Base-by-base conservation (phyloP, 1,139 yeast genomes). In the Sugiyamaella neomexicana region DNA sequence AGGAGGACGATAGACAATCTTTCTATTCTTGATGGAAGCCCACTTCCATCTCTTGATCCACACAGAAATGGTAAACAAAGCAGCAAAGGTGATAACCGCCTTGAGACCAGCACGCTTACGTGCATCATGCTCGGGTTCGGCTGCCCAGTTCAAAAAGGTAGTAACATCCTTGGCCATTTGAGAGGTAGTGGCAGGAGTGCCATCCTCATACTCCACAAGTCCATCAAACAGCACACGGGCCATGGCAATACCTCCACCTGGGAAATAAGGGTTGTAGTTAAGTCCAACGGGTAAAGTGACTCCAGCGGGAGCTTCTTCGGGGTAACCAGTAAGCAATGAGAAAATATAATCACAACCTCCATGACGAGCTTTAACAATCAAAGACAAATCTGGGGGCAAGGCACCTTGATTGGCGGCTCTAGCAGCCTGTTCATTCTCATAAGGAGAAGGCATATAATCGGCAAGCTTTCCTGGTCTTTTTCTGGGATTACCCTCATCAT, bases 361-460 rank as follows among this genome's bases (percentile, higher is more conserved):
- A 78, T 93, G 99, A 83, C 99, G 89, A 65, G 99, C 98, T 83
- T 93, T 93, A 75, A 93, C 96, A 71, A 93, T 89, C 75, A 93
- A 82, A 41, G 97, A 90, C 73, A 93, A 84, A 78, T 93, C 99
- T 61, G 99, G 99, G 61, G 99, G 99, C 65, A 87, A 80, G 60
- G 99, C 97, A 76, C 99, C 99, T 78, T 89, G 97, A 81, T 93
- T 93, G 62, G 97, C 97, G 64, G 99, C 97, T 80, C 99, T 89
- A 53, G 99, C 99, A 63, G 98, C 98, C 79, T 95, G 95, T 75
- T 93, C 99, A 73, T 93, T 93, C 65, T 88, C 90, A 75, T 93
- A 93, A 58, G 99, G 99, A 62, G 87, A 88, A 66, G 96, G 98
- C 67, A 95, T 79, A 77, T 87, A 83, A 76, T 93, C 99, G 62